Percentiles rank a stretch among this genome's conserved stretches.
Conservation (phyloP, 495 filamentous ascomycete species). For the Lophiotrema nucula region DNA sequence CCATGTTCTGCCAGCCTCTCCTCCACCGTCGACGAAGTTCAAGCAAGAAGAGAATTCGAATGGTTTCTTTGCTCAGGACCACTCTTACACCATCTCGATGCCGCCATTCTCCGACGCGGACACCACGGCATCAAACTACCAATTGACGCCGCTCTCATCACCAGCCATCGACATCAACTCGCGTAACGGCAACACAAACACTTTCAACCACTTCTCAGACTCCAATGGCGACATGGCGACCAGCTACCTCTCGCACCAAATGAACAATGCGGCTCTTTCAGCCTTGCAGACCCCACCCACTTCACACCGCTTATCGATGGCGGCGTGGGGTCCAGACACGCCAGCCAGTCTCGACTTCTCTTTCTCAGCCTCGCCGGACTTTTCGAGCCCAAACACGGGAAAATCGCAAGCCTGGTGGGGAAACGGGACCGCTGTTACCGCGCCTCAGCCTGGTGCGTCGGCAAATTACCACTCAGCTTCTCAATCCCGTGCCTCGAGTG, state of each 20-base stretch:
- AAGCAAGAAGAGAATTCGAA: constrained; percentile 23
- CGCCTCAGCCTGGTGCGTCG: neutral
- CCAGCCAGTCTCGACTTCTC: constrained; percentile 21
- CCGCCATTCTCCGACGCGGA: constrained; percentile 2
- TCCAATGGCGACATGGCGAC: constrained; percentile 16
- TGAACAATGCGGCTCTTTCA: constrained; percentile 31
- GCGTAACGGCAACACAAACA: constrained; percentile 5
- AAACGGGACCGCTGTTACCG: neutral
- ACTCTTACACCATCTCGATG: constrained; percentile 30
- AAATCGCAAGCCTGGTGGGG: constrained; percentile 17
- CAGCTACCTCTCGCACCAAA: constrained; percentile 19
- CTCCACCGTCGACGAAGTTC: constrained; percentile 35
- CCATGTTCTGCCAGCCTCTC: constrained; percentile 28
- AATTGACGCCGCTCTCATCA: constrained; percentile 31
- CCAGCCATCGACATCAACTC: constrained; percentile 24
- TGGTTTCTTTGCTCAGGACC: constrained; percentile 17
- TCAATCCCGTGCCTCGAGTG: neutral
- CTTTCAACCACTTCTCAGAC: constrained; percentile 16
- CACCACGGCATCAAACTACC: constrained; percentile 21
- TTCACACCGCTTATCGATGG: constrained; percentile 10
- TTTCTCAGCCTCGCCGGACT: constrained; percentile 34
- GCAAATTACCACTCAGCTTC: neutral
- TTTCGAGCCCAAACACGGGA: constrained; percentile 4
- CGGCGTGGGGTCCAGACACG: constrained; percentile 31
- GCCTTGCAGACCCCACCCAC: constrained; percentile 35